Evolutionary conservation across 2,329 filamentous ascomycete species (phyloP).

Genomic region (Delphinella strobiligena): DNA sequence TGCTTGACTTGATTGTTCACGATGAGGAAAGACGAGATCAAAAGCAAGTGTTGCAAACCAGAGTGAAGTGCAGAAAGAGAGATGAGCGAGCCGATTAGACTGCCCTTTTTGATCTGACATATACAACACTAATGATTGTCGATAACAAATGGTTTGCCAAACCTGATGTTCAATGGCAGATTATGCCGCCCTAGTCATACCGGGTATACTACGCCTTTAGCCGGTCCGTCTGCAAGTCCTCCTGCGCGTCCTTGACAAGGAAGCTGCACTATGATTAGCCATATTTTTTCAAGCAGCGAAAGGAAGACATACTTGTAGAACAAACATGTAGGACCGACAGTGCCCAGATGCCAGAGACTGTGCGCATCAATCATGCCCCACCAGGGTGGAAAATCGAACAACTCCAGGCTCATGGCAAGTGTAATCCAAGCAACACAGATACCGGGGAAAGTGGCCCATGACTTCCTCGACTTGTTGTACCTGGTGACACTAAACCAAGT

Average conservation of each 20-base stretch:
- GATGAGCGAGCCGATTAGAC: too few species aligned
- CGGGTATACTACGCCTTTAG: conserved; percentile 48
- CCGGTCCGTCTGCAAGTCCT: conserved; percentile 63
- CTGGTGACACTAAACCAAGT: conserved; percentile 65
- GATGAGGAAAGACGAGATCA: too few species aligned
- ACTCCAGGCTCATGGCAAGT: conserved; percentile 86
- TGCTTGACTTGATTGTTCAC: too few species aligned
- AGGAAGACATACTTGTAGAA: conserved; percentile 76
- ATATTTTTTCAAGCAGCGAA: conserved; percentile 1
- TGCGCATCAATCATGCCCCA: conserved; percentile 80
- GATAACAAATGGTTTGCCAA: too few species aligned
- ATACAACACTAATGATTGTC: too few species aligned
- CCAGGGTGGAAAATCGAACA: conserved; percentile 86
- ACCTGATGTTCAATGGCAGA: too few species aligned
- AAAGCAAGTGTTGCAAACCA: too few species aligned
- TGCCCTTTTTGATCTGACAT: too few species aligned
- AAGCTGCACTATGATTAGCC: conserved; percentile 46
- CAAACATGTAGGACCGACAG: conserved; percentile 73
- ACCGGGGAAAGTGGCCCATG: conserved; percentile 83
- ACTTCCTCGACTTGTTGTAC: conserved; percentile 57
- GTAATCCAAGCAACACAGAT: conserved; percentile 86
- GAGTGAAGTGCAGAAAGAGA: too few species aligned
- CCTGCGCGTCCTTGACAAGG: conserved; percentile 70
- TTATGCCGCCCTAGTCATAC: neutral
- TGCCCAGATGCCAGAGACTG: conserved; percentile 90